Evolutionary conservation across 495 filamentous ascomycete genomes (phyloP).

Genomic region (Xylaria acuta): DNA sequence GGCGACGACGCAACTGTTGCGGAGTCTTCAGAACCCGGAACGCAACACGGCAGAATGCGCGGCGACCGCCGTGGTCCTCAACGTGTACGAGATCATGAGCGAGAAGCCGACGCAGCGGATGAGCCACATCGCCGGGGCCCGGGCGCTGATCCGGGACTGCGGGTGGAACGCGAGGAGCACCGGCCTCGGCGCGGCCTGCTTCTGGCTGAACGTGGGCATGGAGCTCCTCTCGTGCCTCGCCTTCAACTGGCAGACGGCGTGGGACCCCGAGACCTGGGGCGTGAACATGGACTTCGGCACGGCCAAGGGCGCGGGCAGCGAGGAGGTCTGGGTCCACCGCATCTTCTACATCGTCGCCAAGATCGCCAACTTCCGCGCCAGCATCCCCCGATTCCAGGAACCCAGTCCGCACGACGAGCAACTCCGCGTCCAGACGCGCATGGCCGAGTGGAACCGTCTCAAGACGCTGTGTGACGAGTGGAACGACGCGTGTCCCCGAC

Average conservation of each 20-base stretch:
- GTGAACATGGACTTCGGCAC: constrained; percentile 77
- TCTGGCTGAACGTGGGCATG: constrained; percentile 92
- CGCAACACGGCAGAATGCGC: constrained; percentile 87
- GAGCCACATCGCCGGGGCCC: constrained; percentile 86
- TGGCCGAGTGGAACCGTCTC: constrained; percentile 78
- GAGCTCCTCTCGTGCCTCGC: constrained; percentile 87
- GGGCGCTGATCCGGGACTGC: constrained; percentile 89
- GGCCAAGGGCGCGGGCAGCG: constrained; percentile 53
- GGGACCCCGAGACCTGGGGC: constrained; percentile 92
- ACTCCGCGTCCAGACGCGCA: constrained; percentile 65
- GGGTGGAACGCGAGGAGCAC: constrained; percentile 82
- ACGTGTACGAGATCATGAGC: constrained; percentile 92
- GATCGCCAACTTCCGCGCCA: constrained; percentile 80
- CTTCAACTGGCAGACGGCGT: constrained; percentile 86
- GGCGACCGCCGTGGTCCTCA: constrained; percentile 85
- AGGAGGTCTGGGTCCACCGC: constrained; percentile 90
- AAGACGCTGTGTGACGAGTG: constrained; percentile 80
- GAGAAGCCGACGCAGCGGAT: constrained; percentile 75
- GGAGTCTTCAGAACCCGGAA: constrained; percentile 77
- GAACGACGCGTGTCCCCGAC: constrained; percentile 76
- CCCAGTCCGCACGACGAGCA: constrained; percentile 65
- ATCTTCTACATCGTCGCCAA: constrained; percentile 93
- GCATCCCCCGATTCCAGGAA: constrained; percentile 65
- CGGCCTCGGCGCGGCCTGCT: constrained; percentile 87
- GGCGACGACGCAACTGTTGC: constrained; percentile 75